Base-by-base conservation (phyloP, 2,329 filamentous ascomycete genomes). In the Daldinia sp. region DNA sequence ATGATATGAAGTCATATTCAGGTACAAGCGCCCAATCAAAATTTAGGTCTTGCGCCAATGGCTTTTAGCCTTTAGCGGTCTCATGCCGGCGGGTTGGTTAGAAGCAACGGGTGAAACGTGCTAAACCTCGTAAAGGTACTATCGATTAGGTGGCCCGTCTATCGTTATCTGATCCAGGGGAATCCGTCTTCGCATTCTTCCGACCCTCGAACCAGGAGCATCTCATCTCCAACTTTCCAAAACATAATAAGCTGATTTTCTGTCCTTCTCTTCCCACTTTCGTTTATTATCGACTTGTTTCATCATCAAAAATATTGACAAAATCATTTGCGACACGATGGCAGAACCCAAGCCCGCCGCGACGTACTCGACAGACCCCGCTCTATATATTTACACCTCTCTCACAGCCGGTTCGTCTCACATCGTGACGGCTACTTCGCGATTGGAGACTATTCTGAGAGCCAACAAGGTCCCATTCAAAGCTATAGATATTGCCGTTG, bases 401-500 rank as follows among this genome's bases (percentile, higher is more conserved):
- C 87, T 99, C 63, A 98, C 96, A 20, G 93, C 96, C 66, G 96
- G 96, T 72, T 97, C 94, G 44, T 97, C 94, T 26, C 94, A 98
- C 80, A 97, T 98, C 79, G 90, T 98, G 77, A 98, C 96, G 44
- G 96, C 94, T 28, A 98, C 96, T 1, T 97, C 94, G 61, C 92
- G 96, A 54, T 89, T 99, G 74, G 95, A 99, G 82, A 98, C 94
- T 12, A 98, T 99, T 77, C 87, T 99, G 67, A 95, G 93, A 78
- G 94, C 94, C 71, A 98, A 98, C 85, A 92, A 92, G 74, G 92
- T 99, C 65, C 93, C 94, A 10, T 99, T 98, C 84, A 93, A 93
- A 79, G 94, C 93, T 72, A 86, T 98, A 77, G 96, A 99, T 81
- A 89, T 96, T 48, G 93, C 95, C 44, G 97, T 93, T 33, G 93